These are phyloP conservation scores for Blastosporella zonata DNA, from an alignment of 1,284 basidiomycete genomes.

Conservation along the genomic window DNA sequence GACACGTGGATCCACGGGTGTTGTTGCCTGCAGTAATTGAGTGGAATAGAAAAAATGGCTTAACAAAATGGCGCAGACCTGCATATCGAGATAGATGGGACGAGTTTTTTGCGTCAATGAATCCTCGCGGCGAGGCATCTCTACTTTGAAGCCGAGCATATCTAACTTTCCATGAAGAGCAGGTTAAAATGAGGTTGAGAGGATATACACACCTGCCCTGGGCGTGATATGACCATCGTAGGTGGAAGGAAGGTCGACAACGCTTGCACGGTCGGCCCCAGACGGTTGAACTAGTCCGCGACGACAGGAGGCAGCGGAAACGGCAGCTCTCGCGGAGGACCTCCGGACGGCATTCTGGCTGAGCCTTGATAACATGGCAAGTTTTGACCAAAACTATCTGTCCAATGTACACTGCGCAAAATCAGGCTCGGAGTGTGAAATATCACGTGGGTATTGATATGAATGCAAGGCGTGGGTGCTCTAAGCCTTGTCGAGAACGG, in stretches of 20 bases:
- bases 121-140: constrained; percentile 63
- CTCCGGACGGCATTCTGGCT: constrained; percentile 39
- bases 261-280: constrained; percentile 72
- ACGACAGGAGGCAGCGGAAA: constrained; percentile 24
- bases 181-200: constrained; percentile 3
- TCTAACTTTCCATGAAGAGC: constrained; percentile 42
- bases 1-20: constrained; percentile 96
- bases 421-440: constrained; percentile 6
- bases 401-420: constrained; percentile 1
- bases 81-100: constrained; percentile 96
- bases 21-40: constrained; percentile 72
- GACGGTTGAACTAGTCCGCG: constrained; percentile 72
- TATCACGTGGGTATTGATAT: constrained; percentile 11
- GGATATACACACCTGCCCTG: constrained; percentile 50
- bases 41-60: constrained; percentile 6
- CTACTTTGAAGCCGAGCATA: constrained; percentile 89
- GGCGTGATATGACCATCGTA: constrained; percentile 75
- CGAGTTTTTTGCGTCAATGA: constrained; percentile 63
- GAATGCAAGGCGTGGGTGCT: too few relatives aligned
- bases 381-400: constrained; percentile 19
- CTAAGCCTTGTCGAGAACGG: too few relatives aligned
- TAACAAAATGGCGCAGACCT: constrained; percentile 47
- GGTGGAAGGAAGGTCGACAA: constrained; percentile 72
- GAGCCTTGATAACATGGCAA: constrained; percentile 55
- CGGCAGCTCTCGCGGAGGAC: constrained; percentile 22